Conservation (phyloP, 805 yeast genomes). For the Naumovozyma castellii region DNA sequence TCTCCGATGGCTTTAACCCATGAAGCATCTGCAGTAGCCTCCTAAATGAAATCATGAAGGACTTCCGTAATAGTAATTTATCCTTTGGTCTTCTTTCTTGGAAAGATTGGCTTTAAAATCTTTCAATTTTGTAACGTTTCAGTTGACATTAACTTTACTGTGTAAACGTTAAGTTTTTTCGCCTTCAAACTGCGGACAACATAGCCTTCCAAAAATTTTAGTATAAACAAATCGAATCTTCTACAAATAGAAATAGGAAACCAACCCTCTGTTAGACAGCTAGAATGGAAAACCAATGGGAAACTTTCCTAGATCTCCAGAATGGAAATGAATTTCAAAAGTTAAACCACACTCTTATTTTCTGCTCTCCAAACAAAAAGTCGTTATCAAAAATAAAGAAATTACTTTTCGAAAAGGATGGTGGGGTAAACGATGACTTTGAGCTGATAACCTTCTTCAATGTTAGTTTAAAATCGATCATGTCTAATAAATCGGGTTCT, state of each 20-base stretch:
- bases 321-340: background rate
- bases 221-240: too few species aligned
- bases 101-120: too few species aligned
- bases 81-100: too few species aligned
- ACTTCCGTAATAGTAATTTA: background rate
- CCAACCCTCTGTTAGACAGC: too few species aligned
- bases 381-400: background rate
- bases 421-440: background rate
- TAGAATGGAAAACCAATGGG: background rate
- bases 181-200: too few species aligned
- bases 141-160: too few species aligned
- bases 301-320: background rate
- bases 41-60: conserved; percentile 18
- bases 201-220: too few species aligned
- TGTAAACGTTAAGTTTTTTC: too few species aligned
- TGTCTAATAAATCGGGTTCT: background rate
- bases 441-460: background rate
- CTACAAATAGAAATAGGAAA: too few species aligned
- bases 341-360: background rate
- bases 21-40: conserved; percentile 25
- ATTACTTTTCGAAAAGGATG: background rate
- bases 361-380: background rate
- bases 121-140: too few species aligned
- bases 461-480: background rate
- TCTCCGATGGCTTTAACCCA: conserved; percentile 23